These are phyloP conservation scores for Gynostemma pentaphyllum DNA, from an alignment of 306 rosid genomes.

Conservation along the genomic window DNA sequence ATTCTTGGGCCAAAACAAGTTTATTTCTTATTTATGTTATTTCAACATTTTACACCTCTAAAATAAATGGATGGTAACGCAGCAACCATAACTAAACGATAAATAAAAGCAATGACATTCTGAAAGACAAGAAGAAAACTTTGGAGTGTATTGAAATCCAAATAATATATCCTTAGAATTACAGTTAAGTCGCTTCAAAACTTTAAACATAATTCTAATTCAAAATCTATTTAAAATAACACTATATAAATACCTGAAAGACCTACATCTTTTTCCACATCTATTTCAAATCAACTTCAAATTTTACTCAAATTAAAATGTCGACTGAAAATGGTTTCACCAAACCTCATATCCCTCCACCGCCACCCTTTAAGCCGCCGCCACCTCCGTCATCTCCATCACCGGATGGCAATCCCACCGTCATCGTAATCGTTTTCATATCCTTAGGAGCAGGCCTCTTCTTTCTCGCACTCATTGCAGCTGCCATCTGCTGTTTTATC, in stretches of 20 bases:
- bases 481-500: background rate
- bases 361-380: background rate
- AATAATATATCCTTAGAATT: conserved; percentile 6
- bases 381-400: background rate
- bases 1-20: too few species aligned
- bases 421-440: conserved; percentile 2
- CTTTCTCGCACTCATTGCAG: background rate
- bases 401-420: background rate
- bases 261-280: background rate
- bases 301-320: background rate
- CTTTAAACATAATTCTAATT: background rate
- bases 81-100: too few species aligned
- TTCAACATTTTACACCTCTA: too few species aligned
- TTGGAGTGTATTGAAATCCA: conserved; percentile 15
- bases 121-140: background rate
- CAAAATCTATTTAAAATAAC: background rate
- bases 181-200: conserved; percentile 4
- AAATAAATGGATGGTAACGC: too few species aligned
- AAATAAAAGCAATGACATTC: background rate
- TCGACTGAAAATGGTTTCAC: background rate
- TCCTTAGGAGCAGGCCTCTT: background rate
- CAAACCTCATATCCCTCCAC: background rate
- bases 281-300: background rate
- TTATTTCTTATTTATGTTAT: too few species aligned
- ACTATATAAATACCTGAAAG: conserved; percentile 4